A percentile compares a stretch with the other conserved stretches of the same genome.
Conservation (phyloP, 1,284 basidiomycete species). For the Melampsora americana region DNA sequence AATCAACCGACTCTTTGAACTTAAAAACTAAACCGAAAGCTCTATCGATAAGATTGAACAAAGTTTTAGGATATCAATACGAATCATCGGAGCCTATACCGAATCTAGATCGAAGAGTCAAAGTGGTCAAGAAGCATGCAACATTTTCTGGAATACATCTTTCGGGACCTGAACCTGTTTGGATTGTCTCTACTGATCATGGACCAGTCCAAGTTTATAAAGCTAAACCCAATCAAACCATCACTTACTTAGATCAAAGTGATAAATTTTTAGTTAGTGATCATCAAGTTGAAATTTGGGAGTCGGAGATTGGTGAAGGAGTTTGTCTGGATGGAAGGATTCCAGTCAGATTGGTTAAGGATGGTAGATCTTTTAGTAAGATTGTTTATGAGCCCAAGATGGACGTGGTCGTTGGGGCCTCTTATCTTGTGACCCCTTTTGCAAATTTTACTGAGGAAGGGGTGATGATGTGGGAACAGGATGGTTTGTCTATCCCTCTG, state of each 20-base stretch:
- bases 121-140: neutral
- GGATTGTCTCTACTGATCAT: constrained; percentile 42
- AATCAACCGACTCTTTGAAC: neutral
- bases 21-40: constrained; percentile 5
- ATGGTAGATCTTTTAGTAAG: constrained; percentile 72
- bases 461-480: constrained; percentile 70
- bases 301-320: constrained; percentile 19
- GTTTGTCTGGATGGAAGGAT: constrained; percentile 40
- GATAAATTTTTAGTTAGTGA: neutral
- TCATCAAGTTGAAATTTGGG: constrained; percentile 10
- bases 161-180: constrained; percentile 15
- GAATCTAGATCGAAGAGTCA: neutral
- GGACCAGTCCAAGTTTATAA: constrained; percentile 31
- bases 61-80: constrained; percentile 26
- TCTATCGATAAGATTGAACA: constrained; percentile 33
- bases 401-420: constrained; percentile 75
- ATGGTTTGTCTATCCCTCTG: constrained; percentile 59
- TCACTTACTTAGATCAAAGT: no score
- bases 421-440: constrained; percentile 72
- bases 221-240: no score
- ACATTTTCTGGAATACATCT: constrained; percentile 30
- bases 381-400: constrained; percentile 79
- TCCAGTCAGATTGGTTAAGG: constrained; percentile 29
- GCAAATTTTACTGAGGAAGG: constrained; percentile 85
- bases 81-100: constrained; percentile 15